Percentiles rank a stretch among this genome's conserved stretches.
Evolutionary conservation across 495 filamentous ascomycete genomes (phyloP).

Genomic region (Penicillium arizonense): DNA sequence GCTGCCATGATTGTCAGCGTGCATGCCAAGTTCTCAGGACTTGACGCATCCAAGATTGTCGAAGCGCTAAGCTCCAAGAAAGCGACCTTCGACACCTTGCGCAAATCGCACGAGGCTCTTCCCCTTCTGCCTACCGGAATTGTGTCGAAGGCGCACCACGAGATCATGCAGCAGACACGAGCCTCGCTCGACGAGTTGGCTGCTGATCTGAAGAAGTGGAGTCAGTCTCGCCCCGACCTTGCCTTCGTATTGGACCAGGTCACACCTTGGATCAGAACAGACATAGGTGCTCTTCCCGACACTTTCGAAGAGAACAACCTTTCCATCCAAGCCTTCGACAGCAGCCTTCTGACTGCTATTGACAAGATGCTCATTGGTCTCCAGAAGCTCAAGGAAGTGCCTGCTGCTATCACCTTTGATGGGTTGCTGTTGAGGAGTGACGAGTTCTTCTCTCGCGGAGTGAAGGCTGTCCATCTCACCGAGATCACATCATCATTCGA

Average conservation of each 20-base stretch:
- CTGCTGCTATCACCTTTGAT: slow-evolving; percentile 54
- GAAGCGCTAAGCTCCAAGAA: slow-evolving; percentile 48
- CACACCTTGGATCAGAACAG: slow-evolving; percentile 38
- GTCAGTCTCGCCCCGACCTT: slow-evolving; percentile 53
- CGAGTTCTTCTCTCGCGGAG: slow-evolving; percentile 49
- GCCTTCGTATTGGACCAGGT: slow-evolving; percentile 64
- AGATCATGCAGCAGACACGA: slow-evolving; percentile 44
- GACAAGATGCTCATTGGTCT: slow-evolving; percentile 72
- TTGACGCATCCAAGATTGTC: slow-evolving; percentile 40
- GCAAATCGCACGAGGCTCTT: slow-evolving; percentile 41
- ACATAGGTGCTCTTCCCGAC: slow-evolving; percentile 9
- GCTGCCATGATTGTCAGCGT: slow-evolving; percentile 49
- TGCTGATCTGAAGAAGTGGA: slow-evolving; percentile 39
- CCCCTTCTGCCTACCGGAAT: slow-evolving; percentile 56
- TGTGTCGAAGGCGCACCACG: slow-evolving; percentile 40
- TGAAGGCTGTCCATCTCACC: slow-evolving; percentile 57
- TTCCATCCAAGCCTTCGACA: slow-evolving; percentile 46
- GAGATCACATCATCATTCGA: slow-evolving; percentile 55
- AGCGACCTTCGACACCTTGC: slow-evolving; percentile 40
- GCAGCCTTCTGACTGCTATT: slow-evolving; percentile 54
- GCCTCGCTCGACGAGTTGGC: slow-evolving; percentile 43
- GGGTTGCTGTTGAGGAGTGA: slow-evolving; percentile 65
- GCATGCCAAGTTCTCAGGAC: slow-evolving; percentile 58
- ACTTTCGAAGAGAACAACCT: slow-evolving; percentile 15
- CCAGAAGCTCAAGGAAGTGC: slow-evolving; percentile 64